Base-by-base conservation (phyloP, 768 basidiomycete genomes). In the Lentinula raphanica region DNA sequence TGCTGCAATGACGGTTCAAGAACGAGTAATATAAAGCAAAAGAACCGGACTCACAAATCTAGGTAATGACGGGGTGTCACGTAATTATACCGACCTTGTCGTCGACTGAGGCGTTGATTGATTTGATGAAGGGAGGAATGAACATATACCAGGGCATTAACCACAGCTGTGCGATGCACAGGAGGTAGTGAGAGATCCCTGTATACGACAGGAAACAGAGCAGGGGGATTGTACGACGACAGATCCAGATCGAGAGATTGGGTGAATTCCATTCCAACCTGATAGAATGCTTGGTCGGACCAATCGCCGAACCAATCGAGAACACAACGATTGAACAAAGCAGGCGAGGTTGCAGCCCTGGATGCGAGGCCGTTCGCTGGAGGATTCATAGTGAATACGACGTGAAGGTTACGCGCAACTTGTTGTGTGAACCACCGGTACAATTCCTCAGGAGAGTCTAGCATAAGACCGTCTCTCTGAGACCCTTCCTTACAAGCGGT, bases 261-360 rank as follows among this genome's bases (percentile, higher is more conserved):
- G 1, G 96, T 98, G 72, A 99, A 96, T 72, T 98, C 97, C 79
- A 90, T 85, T 42, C 92, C 97, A 60, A 99, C 97, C 77, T 98
- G 97, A 69, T 90, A 98, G 73, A 98, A 91, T 0, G 97, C 95
- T 68, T 98, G 95, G 65, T 97, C 94, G 15, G 95, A 94, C 97
- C 97, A 99, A 69, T 98, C 95, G 27, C 97, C 97, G 65, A 98
- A 98, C 97, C 97, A 99, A 71, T 99, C 96, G 58, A 99, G 79
- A 7, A 99, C 97, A 70, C 97, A 99, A 76, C 97, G 89, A 76
- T 99, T 99, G 86, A 96, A 96, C 65, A 98, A 76, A 17, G 97
- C 97, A 7, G 97, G 97, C 1, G 97, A 99, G 0, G 97, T 98
- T 2, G 96, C 97, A 11, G 94, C 97, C 49, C 94, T 83, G 19